Conservation (phyloP, 225 moss, liverwort and hornwort species). For the Bryoerythrophyllum caledonicum region DNA sequence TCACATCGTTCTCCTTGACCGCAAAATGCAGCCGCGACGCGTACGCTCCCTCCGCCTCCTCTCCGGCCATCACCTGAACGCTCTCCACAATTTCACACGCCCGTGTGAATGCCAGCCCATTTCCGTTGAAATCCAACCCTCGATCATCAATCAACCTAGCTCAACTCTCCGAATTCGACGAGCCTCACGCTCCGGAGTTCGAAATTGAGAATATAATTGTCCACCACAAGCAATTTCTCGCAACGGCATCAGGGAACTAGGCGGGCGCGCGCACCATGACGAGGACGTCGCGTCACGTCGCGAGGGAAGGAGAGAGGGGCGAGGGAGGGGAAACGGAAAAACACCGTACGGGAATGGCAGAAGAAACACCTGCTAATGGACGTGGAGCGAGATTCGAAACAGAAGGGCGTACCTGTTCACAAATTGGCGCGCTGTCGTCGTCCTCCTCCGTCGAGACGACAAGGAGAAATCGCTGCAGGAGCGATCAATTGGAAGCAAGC, state of each 20-base stretch:
- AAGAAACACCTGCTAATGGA: conserved; percentile 3
- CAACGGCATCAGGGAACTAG: neutral
- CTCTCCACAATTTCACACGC: neutral
- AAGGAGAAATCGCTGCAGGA: neutral
- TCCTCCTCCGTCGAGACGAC: neutral
- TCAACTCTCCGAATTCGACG: neutral
- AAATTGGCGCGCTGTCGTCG: conserved; percentile 6
- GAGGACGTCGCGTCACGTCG: neutral
- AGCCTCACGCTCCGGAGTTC: neutral
- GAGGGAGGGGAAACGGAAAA: neutral
- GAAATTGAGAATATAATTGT: neutral
- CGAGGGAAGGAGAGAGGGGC: too few relatives aligned
- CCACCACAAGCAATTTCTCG: neutral
- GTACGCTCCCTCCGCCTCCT: conserved; percentile 43
- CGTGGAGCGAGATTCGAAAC: conserved; percentile 32
- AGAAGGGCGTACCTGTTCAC: conserved; percentile 42
- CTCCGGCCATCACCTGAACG: conserved; percentile 20
- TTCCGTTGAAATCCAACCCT: neutral
- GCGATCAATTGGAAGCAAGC: neutral
- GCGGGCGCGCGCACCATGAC: neutral
- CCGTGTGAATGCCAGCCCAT: neutral
- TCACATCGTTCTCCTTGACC: conserved; percentile 63
- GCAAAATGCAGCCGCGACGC: conserved; percentile 66
- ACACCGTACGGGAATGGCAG: neutral
- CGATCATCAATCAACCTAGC: neutral